A percentile compares a stretch with the other conserved stretches of the same genome.
Conservation (phyloP, 1,139 yeast species). For the Saccharomycopsis phalli region DNA sequence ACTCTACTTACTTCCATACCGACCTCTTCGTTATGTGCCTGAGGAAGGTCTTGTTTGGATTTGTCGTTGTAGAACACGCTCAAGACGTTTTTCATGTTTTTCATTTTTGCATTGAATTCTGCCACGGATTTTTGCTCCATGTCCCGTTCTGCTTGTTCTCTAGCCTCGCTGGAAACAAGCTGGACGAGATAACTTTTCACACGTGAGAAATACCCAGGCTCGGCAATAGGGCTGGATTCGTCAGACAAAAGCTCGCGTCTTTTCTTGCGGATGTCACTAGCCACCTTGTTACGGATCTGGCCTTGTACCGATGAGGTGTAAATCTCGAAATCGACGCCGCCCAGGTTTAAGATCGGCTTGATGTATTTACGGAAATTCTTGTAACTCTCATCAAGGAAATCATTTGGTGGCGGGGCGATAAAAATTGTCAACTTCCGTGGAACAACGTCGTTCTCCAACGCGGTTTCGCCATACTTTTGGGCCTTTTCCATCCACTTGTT, state of each 20-base stretch:
- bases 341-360: slow-evolving; percentile 80
- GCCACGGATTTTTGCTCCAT: slow-evolving; percentile 25
- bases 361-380: slow-evolving; percentile 69
- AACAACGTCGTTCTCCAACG: slow-evolving; percentile 37
- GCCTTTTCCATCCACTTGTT: slow-evolving; percentile 60
- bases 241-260: slow-evolving; percentile 36
- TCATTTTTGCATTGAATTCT: slow-evolving; percentile 25
- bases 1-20: slow-evolving; percentile 31
- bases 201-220: background rate
- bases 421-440: slow-evolving; percentile 78
- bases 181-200: slow-evolving; percentile 1
- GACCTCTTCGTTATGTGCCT: slow-evolving; percentile 39
- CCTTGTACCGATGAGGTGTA: slow-evolving; percentile 74
- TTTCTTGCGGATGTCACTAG: slow-evolving; percentile 68
- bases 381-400: slow-evolving; percentile 69
- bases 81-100: slow-evolving; percentile 44
- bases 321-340: slow-evolving; percentile 80
- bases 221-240: slow-evolving; percentile 11
- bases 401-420: slow-evolving; percentile 95
- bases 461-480: slow-evolving; percentile 38
- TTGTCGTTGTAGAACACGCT: slow-evolving; percentile 44
- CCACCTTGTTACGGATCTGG: slow-evolving; percentile 71
- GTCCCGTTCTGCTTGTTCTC: slow-evolving; percentile 19
- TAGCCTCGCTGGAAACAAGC: slow-evolving; percentile 9
- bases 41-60: slow-evolving; percentile 25